Evolutionary conservation across 495 filamentous ascomycete species (phyloP), one percentile per base, ranked within the genome.

Genomic region (Neurospora sp.): DNA sequence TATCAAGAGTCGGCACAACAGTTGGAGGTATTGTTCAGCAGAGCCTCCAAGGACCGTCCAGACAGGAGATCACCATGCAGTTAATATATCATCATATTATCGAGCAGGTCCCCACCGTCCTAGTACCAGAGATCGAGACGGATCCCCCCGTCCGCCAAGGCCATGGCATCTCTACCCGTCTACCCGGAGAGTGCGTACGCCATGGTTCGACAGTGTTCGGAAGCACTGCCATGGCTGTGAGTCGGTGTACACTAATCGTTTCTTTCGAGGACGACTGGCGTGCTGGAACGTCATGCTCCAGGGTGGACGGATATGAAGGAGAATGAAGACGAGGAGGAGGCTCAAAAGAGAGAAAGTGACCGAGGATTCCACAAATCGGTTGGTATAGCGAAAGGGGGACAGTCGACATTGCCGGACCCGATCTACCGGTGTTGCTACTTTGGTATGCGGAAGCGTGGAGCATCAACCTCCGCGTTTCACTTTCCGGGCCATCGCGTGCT

Each of bases 351-450:
- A 38, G 69, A 48, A 70, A 71, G 69, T 61, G 61, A 16, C 27
- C 41, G 69, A 48, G 70, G 48, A 74, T 59, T 72, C 76, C 76
- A 71, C 76, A 72, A 78, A 75, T 78, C 71, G 75, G 39, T 70
- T 70, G 14, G 35, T 27, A 16, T 73, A 37, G 71, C 38, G 65
- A 69, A 44, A 69, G 44, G 70, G 44, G 42, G 16, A 3, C 40
- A 41, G 4, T 14, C n/a, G 39, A 41, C 42, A 16, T 14, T 73
- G 40, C 41, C 71, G 70, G 27, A 70, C 75, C 76, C 73, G 72
- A 72, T 45, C 68, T 75, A 68, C 78, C 76, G 77, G 27, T 42
- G 69, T 75, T 76, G 73, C 73, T 71, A 72, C 75, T 69, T 70
- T 71, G 40, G 72, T 42, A 59, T 74, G 40, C 17, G 53, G 42